Evolutionary conservation across 75 land plant species (phyloP), one percentile per base, ranked within the genome.

Genomic region (Pinus tabuliformis): DNA sequence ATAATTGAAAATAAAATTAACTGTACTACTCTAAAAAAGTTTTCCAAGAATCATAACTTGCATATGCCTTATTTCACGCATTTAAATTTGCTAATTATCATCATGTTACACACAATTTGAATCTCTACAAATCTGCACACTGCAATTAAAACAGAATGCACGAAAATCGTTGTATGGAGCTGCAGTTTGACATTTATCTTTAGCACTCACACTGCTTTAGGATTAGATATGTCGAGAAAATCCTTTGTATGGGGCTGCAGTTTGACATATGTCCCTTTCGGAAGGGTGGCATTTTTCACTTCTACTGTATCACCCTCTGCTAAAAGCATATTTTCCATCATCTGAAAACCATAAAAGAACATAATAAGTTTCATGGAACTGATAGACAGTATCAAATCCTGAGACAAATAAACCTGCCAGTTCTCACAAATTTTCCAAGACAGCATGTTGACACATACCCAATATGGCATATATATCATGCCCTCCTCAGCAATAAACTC

Each of bases 201-300:
- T 57, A 12, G 18, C 45, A 86, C 99, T 85, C 56, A 94, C 98
- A 97, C 94, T 77, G 98, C 95, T 82, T 92, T 97, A 17, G 98
- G 98, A 62, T 97, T 95, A n/a, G 99, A 92, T 2, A 97, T 92
- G 77, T 97, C 98, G 75, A 95, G 80, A 77, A 97, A 97, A 72
- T 95, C 99, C 83, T 78, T 90, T 16, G 98, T 95, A 73, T 97
- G 99, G 1, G 98, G 99, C 84, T 95, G 99, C 71, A 97, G 71
- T 63, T 97, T 97, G 56, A 97, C 93, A 81, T 92, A 97, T 20
- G 90, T 89, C 45, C 95, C 99, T 84, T 95, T 97, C 0, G 92
- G 93, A 15, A 97, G 85, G n/a, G 93, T 89, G 15, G 86, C 99
- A 86, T 92, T 95, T 77, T 91, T 95, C 64, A 97, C 91, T 56